Base-by-base conservation (phyloP, 2,329 filamentous ascomycete genomes). In the Xylariaceae sp. region DNA sequence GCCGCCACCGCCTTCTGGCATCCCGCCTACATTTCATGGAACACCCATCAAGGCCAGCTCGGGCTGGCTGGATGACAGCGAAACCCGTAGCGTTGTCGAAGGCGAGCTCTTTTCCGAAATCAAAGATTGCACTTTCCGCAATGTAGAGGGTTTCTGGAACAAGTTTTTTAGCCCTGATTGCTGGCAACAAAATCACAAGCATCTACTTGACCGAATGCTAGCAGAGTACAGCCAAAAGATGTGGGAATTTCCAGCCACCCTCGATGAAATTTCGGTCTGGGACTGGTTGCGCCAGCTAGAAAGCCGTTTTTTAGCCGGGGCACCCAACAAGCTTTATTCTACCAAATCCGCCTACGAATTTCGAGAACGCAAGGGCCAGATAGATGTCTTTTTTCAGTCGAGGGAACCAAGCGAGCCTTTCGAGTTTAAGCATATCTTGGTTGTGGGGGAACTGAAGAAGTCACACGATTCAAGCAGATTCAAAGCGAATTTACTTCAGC, bases 361-460 rank as follows among this genome's bases (percentile, higher is more conserved):
- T 46, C 48, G 54, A 13, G 34, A 51, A 48, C 47, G 39, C 2
- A 54, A 54, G 49, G 47, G 47, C 26, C 34, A 54, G 4, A 46
- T 57, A 22, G 39, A 54, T 51, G 1, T 54, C 8, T 57, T 54
- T 19, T 54, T 57, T 0, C 32, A 44, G 32, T 30, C 21, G 0
- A 12, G 6, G 2, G 18, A 41, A 40, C 9, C 32, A 26, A 48
- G 39, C 10, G n/a, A 30, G 8, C 44, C 18, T 4, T 47, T 51
- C n/a, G 8, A 15, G 12, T 56, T 54, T 16, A 56, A 56, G 39
- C 3, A 56, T 16, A 30, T 56, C n/a, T 18, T 56, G 4, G 34
- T 56, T n/a, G 12, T 56, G 16, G 26, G 39, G 16, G 30, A 54
- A 46, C 47, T 51, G 21, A 51, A 54, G 18, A 9, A 5, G 1